Percentiles rank a stretch among this genome's conserved stretches.
These are phyloP conservation scores for Naganishia onofrii DNA, from an alignment of 768 basidiomycete species.

Conservation along the genomic window DNA sequence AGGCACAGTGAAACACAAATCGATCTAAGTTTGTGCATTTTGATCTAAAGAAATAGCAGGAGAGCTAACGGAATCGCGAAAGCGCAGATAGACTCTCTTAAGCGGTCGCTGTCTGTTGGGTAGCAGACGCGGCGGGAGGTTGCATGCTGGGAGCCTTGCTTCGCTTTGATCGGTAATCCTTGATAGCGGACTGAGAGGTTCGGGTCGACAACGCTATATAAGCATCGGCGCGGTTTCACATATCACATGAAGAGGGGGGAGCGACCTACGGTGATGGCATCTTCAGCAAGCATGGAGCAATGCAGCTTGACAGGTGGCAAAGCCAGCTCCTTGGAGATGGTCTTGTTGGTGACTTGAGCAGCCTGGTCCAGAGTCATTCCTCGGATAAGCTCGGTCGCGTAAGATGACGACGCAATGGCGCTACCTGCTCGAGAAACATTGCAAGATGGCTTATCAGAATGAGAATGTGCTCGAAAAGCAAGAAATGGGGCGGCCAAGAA, in stretches of 20 bases:
- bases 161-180: slow-evolving; percentile 88
- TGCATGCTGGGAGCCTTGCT: slow-evolving; percentile 42
- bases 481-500: slow-evolving; percentile 54
- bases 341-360: slow-evolving; percentile 95
- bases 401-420: slow-evolving; percentile 94
- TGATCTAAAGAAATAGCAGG: not conserved
- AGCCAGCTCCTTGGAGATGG: slow-evolving; percentile 92
- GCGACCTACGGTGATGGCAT: slow-evolving; percentile 68
- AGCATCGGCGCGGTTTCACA: not conserved
- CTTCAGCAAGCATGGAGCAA: slow-evolving; percentile 83
- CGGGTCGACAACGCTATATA: not conserved
- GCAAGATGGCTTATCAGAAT: not conserved
- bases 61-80: too few relatives aligned
- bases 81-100: not conserved
- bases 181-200: slow-evolving; percentile 76
- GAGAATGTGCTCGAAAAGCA: too few relatives aligned
- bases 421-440: not conserved
- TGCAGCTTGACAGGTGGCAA: slow-evolving; percentile 85
- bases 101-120: slow-evolving; percentile 15
- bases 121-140: not conserved
- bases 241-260: too few relatives aligned
- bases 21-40: slow-evolving; percentile 8
- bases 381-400: slow-evolving; percentile 98
- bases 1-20: not conserved
- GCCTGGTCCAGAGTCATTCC: slow-evolving; percentile 91